Evolutionary conservation across 78 protist species (phyloP), one percentile per base, ranked within the genome.

Genomic region (Dictyostelium discoideum): DNA sequence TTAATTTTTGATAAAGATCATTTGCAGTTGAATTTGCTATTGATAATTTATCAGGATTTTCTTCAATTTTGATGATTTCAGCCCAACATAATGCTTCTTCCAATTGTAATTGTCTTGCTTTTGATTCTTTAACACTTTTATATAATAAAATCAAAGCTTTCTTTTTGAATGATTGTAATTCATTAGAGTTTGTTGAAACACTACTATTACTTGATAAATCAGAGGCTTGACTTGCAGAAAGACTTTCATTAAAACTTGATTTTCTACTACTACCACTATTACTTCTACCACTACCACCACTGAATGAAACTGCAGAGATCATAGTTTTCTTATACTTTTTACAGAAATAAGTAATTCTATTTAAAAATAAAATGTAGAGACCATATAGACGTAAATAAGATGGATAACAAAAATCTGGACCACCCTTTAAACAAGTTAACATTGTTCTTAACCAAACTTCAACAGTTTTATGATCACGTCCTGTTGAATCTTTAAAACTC

Each of bases 1-100:
- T 67, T 40, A 87, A 22, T 44, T 44, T 79, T 24, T 80, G 80
- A 57, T 60, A 87, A n/a, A 87, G 20, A 13, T 57, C 57, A 14
- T 24, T 20, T 40, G 78, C 78, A 63, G 37, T 79, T 40, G 46
- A 7, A 69, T n/a, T 57, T 40, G 93, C 93, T 7, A 57, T n/a
- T 32, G 54, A 9, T 60, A 60, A 63, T 65, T 87, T 79, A 8
- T 69, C 22, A 37, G 39, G 46, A 48, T 80, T 42, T 9, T 87
- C 93, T 79, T 87, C 93, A 5, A 46, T 78, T 37, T 29, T 87
- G 22, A 77, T 79, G 48, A 87, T 80, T 65, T 87, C 93, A 40
- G 67, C 67, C 93, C 93, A 87, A 7, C 86, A 29, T 10, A 79
- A 63, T 20, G 86, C 93, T 29, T 87, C 93, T 65, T 87, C 93